Evolutionary conservation across 2,329 filamentous ascomycete genomes (phyloP), one percentile per base, ranked within the genome.

Genomic region (Incumbomyces lentus): DNA sequence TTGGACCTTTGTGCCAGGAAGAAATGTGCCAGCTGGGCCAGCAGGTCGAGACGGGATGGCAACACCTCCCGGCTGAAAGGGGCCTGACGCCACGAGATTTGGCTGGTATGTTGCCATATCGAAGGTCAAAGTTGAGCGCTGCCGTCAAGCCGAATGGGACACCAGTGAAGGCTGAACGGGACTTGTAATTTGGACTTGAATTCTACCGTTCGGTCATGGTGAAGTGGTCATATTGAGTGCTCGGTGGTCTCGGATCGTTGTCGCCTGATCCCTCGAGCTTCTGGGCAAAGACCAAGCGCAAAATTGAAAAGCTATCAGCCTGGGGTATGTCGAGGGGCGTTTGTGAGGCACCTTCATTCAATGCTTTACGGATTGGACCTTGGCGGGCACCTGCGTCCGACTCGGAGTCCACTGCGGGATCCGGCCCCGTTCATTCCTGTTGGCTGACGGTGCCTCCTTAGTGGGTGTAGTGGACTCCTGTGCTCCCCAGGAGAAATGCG

Each of bases 1-100:
- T 63, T 95, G 89, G 60, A 98, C 93, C 73, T 96, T 95, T 53
- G 92, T 98, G 36, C 90, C 90, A 6, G 92, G 82, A 44, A 83
- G 71, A 64, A 98, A 96, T 50, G 90, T 96, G 56, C 92, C 92
- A 46, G 81, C 78, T n/a, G 85, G 71, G 35, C 64, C 64, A 43
- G 52, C 51, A 18, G 51, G 49, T 16, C 47, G 46, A 36, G 54
- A 58, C 45, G 62, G 60, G 41, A 67, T 52, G 33, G 51, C 48
- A 18, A 33, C 40, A 41, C 36, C 51, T 10, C 48, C 40, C 6
- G 19, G 31, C 11, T 19, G 26, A 42, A 55, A 55, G 22, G 54
- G 49, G 4, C 51, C 49, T 38, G 51, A 47, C 29, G 50, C 36
- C 26, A 49, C 49, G 18, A 52, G 38, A 40, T 56, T 52, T 22